phyloP scores from a whole-genome alignment of 2,329 filamentous ascomycete genomes.

The Clonostachys sp. region DNA sequence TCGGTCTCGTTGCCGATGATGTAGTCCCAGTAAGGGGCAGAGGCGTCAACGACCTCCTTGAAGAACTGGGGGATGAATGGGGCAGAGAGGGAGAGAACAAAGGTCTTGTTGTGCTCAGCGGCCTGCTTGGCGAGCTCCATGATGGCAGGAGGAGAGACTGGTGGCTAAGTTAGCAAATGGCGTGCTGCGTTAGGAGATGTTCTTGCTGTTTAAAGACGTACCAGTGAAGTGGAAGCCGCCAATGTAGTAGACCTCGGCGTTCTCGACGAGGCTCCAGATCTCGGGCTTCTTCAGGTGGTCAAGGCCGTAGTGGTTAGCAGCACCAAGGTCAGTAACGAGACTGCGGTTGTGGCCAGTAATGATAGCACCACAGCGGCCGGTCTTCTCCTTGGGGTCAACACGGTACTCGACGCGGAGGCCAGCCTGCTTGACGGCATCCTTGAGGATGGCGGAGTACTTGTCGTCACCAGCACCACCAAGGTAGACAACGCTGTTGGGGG shows the following conservation, averaged over 20 bases:
- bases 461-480: slow-evolving; percentile 92
- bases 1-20: slow-evolving; percentile 97
- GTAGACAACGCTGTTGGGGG: slow-evolving; percentile 85
- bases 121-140: slow-evolving; percentile 88
- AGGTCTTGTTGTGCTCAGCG: slow-evolving; percentile 82
- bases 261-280: slow-evolving; percentile 89
- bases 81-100: slow-evolving; percentile 87
- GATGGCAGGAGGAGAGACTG: slow-evolving; percentile 85
- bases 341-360: slow-evolving; percentile 96
- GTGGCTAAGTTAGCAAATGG: neutral
- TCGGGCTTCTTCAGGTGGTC: slow-evolving; percentile 88
- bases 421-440: slow-evolving; percentile 79
- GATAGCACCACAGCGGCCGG: slow-evolving; percentile 91
- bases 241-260: slow-evolving; percentile 85
- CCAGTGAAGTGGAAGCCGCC: slow-evolving; percentile 94
- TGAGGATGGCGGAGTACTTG: slow-evolving; percentile 88
- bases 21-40: slow-evolving; percentile 90
- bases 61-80: slow-evolving; percentile 98
- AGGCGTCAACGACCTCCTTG: slow-evolving; percentile 88
- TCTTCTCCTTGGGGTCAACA: slow-evolving; percentile 77
- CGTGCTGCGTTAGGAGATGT: neutral
- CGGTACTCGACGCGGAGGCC: slow-evolving; percentile 94
- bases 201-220: slow-evolving; percentile 12
- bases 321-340: slow-evolving; percentile 91
- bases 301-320: slow-evolving; percentile 94